These are phyloP conservation scores for Geotrichum candidum DNA, from an alignment of 1,139 yeast genomes.

Conservation along the genomic window DNA sequence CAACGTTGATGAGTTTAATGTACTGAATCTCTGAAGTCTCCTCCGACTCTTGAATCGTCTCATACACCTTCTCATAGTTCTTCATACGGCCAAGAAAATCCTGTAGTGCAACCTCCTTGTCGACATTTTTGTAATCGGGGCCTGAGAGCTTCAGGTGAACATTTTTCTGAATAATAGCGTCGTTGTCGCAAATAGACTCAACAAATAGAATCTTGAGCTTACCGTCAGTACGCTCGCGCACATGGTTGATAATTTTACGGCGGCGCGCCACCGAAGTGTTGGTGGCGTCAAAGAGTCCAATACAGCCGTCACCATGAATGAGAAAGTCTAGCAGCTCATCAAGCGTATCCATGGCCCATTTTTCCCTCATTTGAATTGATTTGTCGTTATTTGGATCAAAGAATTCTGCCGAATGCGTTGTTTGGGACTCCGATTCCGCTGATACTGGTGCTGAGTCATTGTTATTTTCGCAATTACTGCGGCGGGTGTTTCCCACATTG, in stretches of 20 bases:
- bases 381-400: slow-evolving; percentile 73
- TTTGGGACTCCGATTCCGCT: slow-evolving; percentile 17
- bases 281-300: slow-evolving; percentile 89
- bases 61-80: slow-evolving; percentile 85
- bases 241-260: slow-evolving; percentile 58
- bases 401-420: slow-evolving; percentile 66
- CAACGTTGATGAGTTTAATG: slow-evolving; percentile 93
- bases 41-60: slow-evolving; percentile 72
- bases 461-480: slow-evolving; percentile 51
- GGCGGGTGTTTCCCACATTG: slow-evolving; percentile 89
- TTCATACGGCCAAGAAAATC: slow-evolving; percentile 79
- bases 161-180: slow-evolving; percentile 72
- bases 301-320: slow-evolving; percentile 75
- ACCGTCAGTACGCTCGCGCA: slow-evolving; percentile 64
- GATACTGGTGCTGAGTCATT: slow-evolving; percentile 18
- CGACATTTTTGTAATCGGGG: slow-evolving; percentile 87
- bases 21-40: slow-evolving; percentile 61
- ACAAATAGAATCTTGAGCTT: slow-evolving; percentile 75
- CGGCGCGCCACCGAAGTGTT: slow-evolving; percentile 79
- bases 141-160: slow-evolving; percentile 82
- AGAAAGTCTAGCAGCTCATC: slow-evolving; percentile 79
- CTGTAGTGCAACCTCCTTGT: slow-evolving; percentile 66
- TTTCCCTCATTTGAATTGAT: slow-evolving; percentile 66
- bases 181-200: slow-evolving; percentile 84
- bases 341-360: slow-evolving; percentile 94